These are phyloP conservation scores for Parafenestella ontariensis DNA, from an alignment of 2,329 filamentous ascomycete species.

Conservation along the genomic window DNA sequence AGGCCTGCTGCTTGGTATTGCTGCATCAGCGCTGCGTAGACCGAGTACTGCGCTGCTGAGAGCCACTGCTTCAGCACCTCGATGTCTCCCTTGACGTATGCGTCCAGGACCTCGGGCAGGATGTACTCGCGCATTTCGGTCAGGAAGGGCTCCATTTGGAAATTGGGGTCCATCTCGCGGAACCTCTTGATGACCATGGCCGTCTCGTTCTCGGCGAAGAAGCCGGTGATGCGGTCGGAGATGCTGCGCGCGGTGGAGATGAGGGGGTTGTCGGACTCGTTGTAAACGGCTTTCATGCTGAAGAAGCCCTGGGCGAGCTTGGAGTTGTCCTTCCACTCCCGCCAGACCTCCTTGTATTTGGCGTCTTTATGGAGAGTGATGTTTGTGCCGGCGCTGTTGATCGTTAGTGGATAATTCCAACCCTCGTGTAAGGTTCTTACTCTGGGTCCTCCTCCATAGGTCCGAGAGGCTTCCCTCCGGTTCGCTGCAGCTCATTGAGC, in stretches of 20 bases:
- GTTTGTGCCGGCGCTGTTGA: constrained; percentile 83
- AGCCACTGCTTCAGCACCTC: constrained; percentile 94
- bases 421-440: constrained; percentile 61
- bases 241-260: constrained; percentile 93
- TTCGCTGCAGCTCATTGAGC: constrained; percentile 62
- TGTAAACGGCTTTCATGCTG: constrained; percentile 83
- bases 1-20: constrained; percentile 94
- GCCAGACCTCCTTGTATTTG: constrained; percentile 98
- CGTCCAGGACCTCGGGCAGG: constrained; percentile 93
- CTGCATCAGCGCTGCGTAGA: constrained; percentile 95
- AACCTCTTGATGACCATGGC: constrained; percentile 98
- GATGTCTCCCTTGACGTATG: constrained; percentile 94
- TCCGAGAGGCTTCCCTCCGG: constrained; percentile 59
- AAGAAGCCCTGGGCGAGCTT: constrained; percentile 89
- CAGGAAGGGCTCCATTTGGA: constrained; percentile 94
- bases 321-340: constrained; percentile 89
- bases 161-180: constrained; percentile 90
- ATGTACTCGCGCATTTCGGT: constrained; percentile 98
- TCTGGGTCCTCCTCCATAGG: constrained; percentile 83
- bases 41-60: constrained; percentile 92
- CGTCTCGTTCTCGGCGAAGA: constrained; percentile 98
- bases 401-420: constrained; percentile 11
- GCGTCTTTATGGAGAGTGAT: constrained; percentile 96
- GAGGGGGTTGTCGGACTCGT: constrained; percentile 96
- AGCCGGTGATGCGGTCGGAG: constrained; percentile 89